Base-by-base conservation (phyloP, 164 flowering plant species). In the Kalanchoe fedtschenkoi region DNA sequence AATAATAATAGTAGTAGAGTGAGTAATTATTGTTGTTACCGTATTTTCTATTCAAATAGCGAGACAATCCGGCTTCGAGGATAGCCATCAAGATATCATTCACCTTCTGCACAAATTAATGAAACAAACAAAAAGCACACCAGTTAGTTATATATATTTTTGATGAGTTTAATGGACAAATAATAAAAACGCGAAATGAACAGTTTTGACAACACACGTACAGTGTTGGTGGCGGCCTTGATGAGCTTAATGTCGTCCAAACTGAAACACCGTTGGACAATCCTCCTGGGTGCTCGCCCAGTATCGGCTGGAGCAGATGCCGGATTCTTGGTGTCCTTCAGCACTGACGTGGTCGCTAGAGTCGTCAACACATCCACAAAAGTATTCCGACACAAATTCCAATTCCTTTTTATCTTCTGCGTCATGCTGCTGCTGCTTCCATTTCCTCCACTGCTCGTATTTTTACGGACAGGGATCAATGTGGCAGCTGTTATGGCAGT, bases 171-270 rank as follows among this genome's bases (percentile, higher is more conserved):
- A 15, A 13, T 13, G 46, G n/a, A 15, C 46, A 42, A 13, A 42
- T 5, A 42, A 42, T 15, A 8, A 39, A 39, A 8, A 8, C 43
- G 15, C 15, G 43, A n/a, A 15, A 8, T 39, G 43, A 39, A 39
- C 10, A 39, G 43, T 42, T 42, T 42, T 2, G 14, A 5, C 46
- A 42, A 51, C n/a, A 28, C 14, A 61, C 61, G 21, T 67, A 83
- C 90, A 68, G 69, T 33, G 26, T 74, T 66, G 72, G 73, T 68
- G 1, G 70, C 80, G n/a, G 55, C 76, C 71, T 80, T 86, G 35
- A 86, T 69, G 42, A 77, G 44, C 75, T 83, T 83, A 2, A 86
- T 44, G n/a, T 86, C 88, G 57, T 86, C 85, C 57, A 86, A 58
- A 63, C 80, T 77, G 14, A 86, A 64, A 0, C 71, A 78, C 59